phyloP scores from a whole-genome alignment of 2,329 filamentous ascomycete genomes.

The Colletotrichum musae region DNA sequence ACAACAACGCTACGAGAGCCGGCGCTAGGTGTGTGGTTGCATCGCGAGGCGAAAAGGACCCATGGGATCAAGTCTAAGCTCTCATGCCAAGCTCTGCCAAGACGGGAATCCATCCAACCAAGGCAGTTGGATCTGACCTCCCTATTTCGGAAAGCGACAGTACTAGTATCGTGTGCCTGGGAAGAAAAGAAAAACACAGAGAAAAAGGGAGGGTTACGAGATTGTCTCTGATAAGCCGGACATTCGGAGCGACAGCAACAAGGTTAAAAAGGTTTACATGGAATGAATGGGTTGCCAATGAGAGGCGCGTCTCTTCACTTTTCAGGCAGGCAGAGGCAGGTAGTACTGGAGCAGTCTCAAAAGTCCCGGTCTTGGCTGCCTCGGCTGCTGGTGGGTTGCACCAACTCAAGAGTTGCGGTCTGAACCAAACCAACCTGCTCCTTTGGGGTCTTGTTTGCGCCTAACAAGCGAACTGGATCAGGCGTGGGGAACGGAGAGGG shows the following conservation, averaged over 20 bases:
- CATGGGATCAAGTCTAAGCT: constrained; percentile 2
- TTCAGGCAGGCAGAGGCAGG: neutral
- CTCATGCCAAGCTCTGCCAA: constrained; percentile 35
- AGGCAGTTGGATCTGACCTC: constrained; percentile 26
- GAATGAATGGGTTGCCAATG: neutral
- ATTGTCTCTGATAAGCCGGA: neutral
- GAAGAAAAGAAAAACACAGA: neutral
- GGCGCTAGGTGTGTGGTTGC: constrained; percentile 23
- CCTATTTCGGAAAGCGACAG: constrained; percentile 16
- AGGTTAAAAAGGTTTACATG: no score
- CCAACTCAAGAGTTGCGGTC: neutral
- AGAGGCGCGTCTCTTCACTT: neutral
- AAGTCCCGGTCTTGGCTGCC: neutral
- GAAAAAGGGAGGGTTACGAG: neutral
- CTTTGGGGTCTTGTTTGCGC: no score
- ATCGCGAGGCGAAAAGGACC: constrained; percentile 8
- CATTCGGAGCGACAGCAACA: neutral
- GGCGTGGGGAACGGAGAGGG: no score
- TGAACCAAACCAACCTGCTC: neutral
- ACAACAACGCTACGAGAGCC: constrained; percentile 26
- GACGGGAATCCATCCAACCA: constrained; percentile 28
- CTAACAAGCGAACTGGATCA: no score
- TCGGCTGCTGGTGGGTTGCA: neutral
- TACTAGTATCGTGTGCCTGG: neutral
- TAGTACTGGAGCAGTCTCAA: neutral